phyloP scores from a whole-genome alignment of 1,284 basidiomycete genomes.

The Paramarasmius palmivorus region DNA sequence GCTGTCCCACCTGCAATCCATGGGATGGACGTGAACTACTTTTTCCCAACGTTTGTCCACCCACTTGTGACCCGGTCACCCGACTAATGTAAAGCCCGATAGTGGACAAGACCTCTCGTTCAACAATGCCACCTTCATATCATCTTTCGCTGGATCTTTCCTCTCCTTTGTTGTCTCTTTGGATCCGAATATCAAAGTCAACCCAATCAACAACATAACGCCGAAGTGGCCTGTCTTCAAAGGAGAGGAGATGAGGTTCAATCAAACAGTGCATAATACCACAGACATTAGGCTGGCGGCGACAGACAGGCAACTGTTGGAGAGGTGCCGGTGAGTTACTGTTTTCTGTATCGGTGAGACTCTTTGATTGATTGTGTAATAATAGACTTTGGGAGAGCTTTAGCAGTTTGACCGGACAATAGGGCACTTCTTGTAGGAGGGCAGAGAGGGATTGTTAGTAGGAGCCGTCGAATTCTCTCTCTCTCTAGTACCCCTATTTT shows the following conservation, averaged over 20 bases:
- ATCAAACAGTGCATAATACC: constrained; percentile 13
- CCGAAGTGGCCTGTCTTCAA: constrained; percentile 20
- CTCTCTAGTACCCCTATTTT: no score
- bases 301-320: no score
- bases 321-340: constrained; percentile 15
- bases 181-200: constrained; percentile 24
- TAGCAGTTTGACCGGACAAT: no score
- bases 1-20: constrained; percentile 20
- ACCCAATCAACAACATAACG: constrained; percentile 20
- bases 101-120: constrained; percentile 5
- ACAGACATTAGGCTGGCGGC: background rate
- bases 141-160: constrained; percentile 24
- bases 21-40: constrained; percentile 21
- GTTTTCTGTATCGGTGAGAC: no score
- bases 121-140: constrained; percentile 24
- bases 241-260: constrained; percentile 22
- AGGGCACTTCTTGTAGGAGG: no score
- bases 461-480: no score
- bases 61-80: background rate
- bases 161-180: constrained; percentile 19
- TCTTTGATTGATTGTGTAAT: background rate
- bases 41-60: constrained; percentile 15
- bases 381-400: no score
- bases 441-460: no score
- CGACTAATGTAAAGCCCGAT: background rate